phyloP scores from a whole-genome alignment of 306 rosid species.

The Lagenaria siceraria region DNA sequence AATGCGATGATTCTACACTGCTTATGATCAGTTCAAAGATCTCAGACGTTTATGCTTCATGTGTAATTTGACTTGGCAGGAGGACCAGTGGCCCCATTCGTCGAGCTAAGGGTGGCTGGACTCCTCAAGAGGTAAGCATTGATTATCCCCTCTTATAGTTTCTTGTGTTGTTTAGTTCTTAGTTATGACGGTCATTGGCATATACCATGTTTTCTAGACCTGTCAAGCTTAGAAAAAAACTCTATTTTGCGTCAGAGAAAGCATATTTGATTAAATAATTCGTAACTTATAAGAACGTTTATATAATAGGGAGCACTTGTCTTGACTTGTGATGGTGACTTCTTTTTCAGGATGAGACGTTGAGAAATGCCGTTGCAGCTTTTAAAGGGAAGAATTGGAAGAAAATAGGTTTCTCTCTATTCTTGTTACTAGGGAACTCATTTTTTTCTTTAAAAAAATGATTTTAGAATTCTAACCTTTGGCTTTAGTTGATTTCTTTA shows the following conservation, averaged over 20 bases:
- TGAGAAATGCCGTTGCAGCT: constrained; percentile 78
- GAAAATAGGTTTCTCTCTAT: constrained; percentile 66
- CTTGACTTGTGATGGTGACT: constrained; percentile 10
- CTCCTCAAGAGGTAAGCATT: constrained; percentile 67
- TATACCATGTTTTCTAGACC: background rate
- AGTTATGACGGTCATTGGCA: background rate
- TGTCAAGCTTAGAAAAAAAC: constrained; percentile 10
- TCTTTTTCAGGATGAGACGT: constrained; percentile 77
- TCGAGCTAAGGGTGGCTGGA: constrained; percentile 99
- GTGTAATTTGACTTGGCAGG: constrained; percentile 32
- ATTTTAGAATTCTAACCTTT: background rate
- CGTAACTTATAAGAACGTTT: background rate
- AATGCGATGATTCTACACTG: background rate
- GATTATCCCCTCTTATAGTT: background rate
- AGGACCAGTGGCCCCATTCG: constrained; percentile 92
- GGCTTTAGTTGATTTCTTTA: background rate
- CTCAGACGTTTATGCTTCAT: constrained; percentile 5
- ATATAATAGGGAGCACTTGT: background rate
- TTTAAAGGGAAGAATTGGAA: constrained; percentile 94
- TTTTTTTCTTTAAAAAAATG: background rate
- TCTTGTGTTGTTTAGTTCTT: background rate
- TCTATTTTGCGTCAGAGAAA: background rate
- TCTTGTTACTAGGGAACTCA: background rate
- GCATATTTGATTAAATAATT: background rate
- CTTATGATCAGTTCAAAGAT: background rate